Evolutionary conservation across 140 eudicot species (phyloP).

Genomic region (Cichorium intybus): DNA sequence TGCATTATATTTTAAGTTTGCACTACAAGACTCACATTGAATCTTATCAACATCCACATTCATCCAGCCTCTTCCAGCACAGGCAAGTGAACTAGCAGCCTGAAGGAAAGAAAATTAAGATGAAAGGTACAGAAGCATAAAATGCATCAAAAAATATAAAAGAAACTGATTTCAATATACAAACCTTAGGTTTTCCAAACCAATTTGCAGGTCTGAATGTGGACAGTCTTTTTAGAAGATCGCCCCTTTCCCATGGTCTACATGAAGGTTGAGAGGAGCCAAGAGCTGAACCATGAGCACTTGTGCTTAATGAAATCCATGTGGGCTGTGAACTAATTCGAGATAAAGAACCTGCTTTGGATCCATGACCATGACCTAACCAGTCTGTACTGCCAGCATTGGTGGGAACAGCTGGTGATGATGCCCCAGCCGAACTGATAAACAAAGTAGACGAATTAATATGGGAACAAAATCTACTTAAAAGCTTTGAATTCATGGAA

Average conservation of each 20-base stretch:
- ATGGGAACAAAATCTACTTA: slow-evolving; percentile 20
- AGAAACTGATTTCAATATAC: background rate
- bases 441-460: background rate
- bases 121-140: background rate
- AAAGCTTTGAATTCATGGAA: slow-evolving; percentile 1
- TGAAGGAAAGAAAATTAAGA: slow-evolving; percentile 30
- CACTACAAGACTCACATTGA: slow-evolving; percentile 76
- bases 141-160: background rate
- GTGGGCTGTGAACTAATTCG: slow-evolving; percentile 59
- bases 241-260: slow-evolving; percentile 99
- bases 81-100: slow-evolving; percentile 85
- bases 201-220: slow-evolving; percentile 76
- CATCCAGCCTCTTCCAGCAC: slow-evolving; percentile 95
- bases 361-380: slow-evolving; percentile 69
- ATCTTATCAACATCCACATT: slow-evolving; percentile 76
- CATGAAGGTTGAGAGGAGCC: slow-evolving; percentile 88
- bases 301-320: slow-evolving; percentile 61
- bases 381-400: slow-evolving; percentile 78
- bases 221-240: slow-evolving; percentile 71
- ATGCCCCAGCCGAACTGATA: slow-evolving; percentile 85
- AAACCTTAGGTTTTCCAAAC: slow-evolving; percentile 90
- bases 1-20: slow-evolving; percentile 43
- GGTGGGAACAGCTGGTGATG: slow-evolving; percentile 75
- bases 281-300: slow-evolving; percentile 72
- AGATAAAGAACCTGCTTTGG: slow-evolving; percentile 74